Evolutionary conservation across 108 stramenopile species (phyloP).

Genomic region (Skeletonema costatum): DNA sequence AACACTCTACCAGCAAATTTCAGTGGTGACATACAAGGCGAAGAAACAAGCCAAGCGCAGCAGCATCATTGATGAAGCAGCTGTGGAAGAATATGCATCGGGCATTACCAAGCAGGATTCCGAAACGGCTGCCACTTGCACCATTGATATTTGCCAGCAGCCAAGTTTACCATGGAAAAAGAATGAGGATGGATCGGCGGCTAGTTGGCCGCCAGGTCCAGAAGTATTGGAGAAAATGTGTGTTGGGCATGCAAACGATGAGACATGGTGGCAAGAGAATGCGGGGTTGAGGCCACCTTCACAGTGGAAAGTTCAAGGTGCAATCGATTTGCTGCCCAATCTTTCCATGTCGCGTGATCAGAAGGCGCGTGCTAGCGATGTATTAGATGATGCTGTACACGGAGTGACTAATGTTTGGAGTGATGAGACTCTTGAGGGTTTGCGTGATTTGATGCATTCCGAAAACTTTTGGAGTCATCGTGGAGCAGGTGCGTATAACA

Average conservation of each 20-base stretch:
- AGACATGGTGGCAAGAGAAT: slow-evolving; percentile 26
- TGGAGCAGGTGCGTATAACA: slow-evolving; percentile 19
- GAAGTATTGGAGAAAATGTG: slow-evolving; percentile 13
- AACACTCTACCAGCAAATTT: not conserved
- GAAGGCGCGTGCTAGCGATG: slow-evolving; percentile 3
- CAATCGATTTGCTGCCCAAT: slow-evolving; percentile 20
- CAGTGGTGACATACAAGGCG: not conserved
- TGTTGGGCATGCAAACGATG: slow-evolving; percentile 10
- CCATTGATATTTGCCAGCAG: slow-evolving; percentile 11
- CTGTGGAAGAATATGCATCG: slow-evolving; percentile 9
- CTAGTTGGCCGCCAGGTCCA: slow-evolving; percentile 23
- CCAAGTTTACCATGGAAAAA: slow-evolving; percentile 18
- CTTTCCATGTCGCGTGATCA: slow-evolving; percentile 12
- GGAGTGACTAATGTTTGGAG: slow-evolving; percentile 33
- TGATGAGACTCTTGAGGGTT: slow-evolving; percentile 10
- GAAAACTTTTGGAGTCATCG: slow-evolving; percentile 26
- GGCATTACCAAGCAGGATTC: slow-evolving; percentile 12
- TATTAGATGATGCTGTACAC: slow-evolving; percentile 21
- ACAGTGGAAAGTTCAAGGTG: slow-evolving; percentile 26
- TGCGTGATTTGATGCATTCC: slow-evolving; percentile 22
- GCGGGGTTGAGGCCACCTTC: slow-evolving; percentile 12
- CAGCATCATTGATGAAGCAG: slow-evolving; percentile 8
- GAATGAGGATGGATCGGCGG: slow-evolving; percentile 1
- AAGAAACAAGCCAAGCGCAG: not conserved
- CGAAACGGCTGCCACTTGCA: slow-evolving; percentile 13